Evolutionary conservation across 139 green algal genomes (phyloP), one percentile per base, ranked within the genome.

Genomic region (Chlamydomonas asymmetrica): DNA sequence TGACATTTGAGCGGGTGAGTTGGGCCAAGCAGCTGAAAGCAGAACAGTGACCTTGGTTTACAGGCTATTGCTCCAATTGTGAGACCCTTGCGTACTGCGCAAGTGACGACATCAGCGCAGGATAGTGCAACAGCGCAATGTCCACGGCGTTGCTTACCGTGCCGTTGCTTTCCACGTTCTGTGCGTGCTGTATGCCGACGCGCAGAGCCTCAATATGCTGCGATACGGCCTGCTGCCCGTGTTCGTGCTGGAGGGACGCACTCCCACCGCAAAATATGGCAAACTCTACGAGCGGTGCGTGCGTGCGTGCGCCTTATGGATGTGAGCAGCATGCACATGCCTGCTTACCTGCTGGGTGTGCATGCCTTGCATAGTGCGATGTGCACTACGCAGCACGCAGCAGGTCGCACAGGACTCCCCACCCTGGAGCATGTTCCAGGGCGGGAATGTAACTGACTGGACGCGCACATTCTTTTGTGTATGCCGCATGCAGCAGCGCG

Each of bases 221-320:
- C 84, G 90, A n/a, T 82, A 90, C 61, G 90, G 86, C 29, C 85
- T 75, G 65, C 65, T 88, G 23, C 90, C 90, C 0, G 76, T 94
- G 27, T 77, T 90, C 37, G 90, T 94, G 7, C 75, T 89, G 35
- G 90, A 94, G 57, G 90, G 90, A 6, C 45, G 43, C 27, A 66
- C 84, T 20, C 89, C 89, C 0, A 49, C 57, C 3, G 89, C 86
- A 38, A 94, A 94, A 76, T 74, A 67, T 27, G 83, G 76, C 23
- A 73, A 66, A 31, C 82, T 92, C 69, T 70, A 78, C 29, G 57
- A 76, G 52, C 76, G 88, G 64, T 88, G 61, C 25, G 67, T n/a
- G 49, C 29, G 4, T 6, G 3, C 13, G n/a, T 72, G 40, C n/a
- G 9, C 29, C 9, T 27, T 72, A 10, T 10, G 31, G 31, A 23